Base-by-base conservation (phyloP, 192 early-diverging fungal species). In the Gorgonomyces haynaldii region DNA sequence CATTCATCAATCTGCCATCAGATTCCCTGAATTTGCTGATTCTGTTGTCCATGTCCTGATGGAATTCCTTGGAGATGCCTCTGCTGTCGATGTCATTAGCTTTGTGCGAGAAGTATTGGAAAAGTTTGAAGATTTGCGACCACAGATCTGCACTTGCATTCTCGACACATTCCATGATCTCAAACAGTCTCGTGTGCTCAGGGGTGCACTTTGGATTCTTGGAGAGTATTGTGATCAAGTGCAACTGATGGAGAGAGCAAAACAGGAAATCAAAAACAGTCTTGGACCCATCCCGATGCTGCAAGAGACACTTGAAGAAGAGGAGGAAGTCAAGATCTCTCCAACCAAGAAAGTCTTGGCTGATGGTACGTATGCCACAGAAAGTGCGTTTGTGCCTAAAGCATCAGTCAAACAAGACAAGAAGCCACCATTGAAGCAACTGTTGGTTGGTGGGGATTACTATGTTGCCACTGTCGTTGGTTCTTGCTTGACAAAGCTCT, bases 81-180 rank as follows among this genome's bases (percentile, higher is more conserved):
- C 78, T 0, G 87, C 89, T 3, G 87, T 91, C 0, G 96, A 98
- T 57, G 96, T 96, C 1, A 84, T 98, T 56, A 80, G 85, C 5
- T 98, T 98, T 79, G 86, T 98, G 17, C 85, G 89, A 41, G 91
- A 98, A 64, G 91, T 97, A 0, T 85, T 94, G 45, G 96, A 97
- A 57, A 92, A 91, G 67, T 96, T 94, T 72, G 88, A 88, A 9
- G 70, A 72, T 25, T 69, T 96, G 52, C 85, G 96, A 31, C 60
- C 69, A 4, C 74, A 70, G n/a, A 97, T 98, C 56, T 55, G 88
- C 41, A 73, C 78, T 32, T 76, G 78, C 37, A 71, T 98, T 17
- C 65, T 94, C 22, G 78, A 85, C 30, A 79, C 83, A 9, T 94
- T 98, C 53, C 44, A 56, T 25, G 89, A 97, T 26, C 82, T 97